A percentile compares a stretch with the other conserved stretches of the same genome.
These are phyloP conservation scores for Pichia sp. DNA, from an alignment of 1,139 yeast genomes.

Conservation along the genomic window DNA sequence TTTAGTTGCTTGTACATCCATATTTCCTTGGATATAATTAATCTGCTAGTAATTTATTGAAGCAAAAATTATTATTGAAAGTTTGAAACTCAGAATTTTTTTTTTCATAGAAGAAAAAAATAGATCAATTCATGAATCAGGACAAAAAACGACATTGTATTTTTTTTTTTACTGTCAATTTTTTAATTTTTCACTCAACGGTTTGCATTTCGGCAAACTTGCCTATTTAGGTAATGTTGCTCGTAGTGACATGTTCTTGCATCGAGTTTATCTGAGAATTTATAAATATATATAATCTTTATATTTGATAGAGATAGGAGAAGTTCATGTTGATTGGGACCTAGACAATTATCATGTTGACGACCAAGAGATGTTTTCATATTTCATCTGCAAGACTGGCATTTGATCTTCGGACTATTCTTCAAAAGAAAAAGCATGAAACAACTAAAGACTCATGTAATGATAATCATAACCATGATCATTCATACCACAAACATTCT, in stretches of 20 bases:
- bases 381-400: not conserved
- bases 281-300: too few species aligned
- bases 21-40: not conserved
- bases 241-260: too few species aligned
- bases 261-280: too few species aligned
- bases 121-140: too few species aligned
- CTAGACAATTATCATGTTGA: not conserved
- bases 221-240: not conserved
- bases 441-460: not conserved
- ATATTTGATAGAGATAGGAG: too few species aligned
- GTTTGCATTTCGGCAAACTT: not conserved
- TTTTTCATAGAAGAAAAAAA: too few species aligned
- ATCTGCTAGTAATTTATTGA: too few species aligned
- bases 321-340: too few species aligned
- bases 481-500: slow-evolving; percentile 11
- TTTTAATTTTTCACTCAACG: too few species aligned
- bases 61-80: not conserved
- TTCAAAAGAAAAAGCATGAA: not conserved
- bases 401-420: not conserved
- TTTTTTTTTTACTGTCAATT: too few species aligned
- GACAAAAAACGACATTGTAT: too few species aligned
- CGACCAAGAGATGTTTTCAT: not conserved
- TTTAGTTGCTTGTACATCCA: slow-evolving; percentile 2
- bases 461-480: not conserved
- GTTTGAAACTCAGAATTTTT: not conserved